A percentile compares a stretch with the other conserved stretches of the same genome.
Conservation (phyloP, 2,329 filamentous ascomycete genomes). For the Talaromyces funiculosus region DNA sequence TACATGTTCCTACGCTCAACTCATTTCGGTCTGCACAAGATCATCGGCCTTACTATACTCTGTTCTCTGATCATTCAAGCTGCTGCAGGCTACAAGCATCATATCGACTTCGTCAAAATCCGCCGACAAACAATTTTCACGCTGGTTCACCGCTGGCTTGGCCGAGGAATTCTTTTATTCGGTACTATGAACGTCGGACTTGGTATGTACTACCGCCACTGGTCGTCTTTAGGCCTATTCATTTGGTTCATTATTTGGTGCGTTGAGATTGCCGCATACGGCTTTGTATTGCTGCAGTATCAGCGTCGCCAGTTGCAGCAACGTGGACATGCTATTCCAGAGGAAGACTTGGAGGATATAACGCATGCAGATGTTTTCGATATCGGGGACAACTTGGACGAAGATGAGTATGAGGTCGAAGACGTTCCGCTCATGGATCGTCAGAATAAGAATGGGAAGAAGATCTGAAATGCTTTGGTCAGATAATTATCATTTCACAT, state of each 20-base stretch:
- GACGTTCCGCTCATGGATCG: constrained; percentile 14
- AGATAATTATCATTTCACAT: background rate
- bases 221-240: constrained; percentile 9
- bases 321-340: constrained; percentile 2
- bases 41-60: constrained; percentile 11
- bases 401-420: constrained; percentile 13
- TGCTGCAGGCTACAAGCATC: constrained; percentile 16
- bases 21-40: constrained; percentile 14
- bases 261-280: constrained; percentile 10
- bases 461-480: background rate
- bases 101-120: constrained; percentile 15
- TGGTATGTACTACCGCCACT: constrained; percentile 14
- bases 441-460: background rate
- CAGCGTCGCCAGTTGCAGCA: constrained; percentile 6
- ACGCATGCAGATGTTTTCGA: constrained; percentile 10
- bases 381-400: constrained; percentile 11
- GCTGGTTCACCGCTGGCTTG: constrained; percentile 14
- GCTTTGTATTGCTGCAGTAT: constrained; percentile 11
- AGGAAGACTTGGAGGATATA: constrained; percentile 6
- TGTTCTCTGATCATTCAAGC: constrained; percentile 12
- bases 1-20: constrained; percentile 15
- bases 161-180: constrained; percentile 11
- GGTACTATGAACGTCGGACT: constrained; percentile 15
- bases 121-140: constrained; percentile 13
- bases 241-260: constrained; percentile 13